phyloP scores from a whole-genome alignment of 148 eudicot species.

The Rheum nobile region DNA sequence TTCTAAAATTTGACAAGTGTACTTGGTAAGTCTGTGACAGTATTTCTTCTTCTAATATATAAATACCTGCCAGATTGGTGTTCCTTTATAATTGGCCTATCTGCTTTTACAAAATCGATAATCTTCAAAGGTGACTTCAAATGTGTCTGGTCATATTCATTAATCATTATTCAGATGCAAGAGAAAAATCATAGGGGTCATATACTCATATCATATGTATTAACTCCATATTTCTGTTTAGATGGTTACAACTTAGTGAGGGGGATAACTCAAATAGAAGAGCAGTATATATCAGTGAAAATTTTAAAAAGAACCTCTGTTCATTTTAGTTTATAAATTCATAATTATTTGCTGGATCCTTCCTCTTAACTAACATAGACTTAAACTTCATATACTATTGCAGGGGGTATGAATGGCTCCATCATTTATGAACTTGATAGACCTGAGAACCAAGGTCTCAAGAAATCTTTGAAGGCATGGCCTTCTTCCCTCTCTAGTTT shows the following conservation, averaged over 20 bases:
- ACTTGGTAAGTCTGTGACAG: background rate
- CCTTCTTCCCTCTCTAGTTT: conserved; percentile 8
- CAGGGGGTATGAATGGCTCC: conserved; percentile 99
- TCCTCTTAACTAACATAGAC: background rate
- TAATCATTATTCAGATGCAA: background rate
- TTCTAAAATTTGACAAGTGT: background rate
- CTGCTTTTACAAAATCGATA: background rate
- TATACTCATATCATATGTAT: no score
- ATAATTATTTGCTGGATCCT: background rate
- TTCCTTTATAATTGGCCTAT: background rate
- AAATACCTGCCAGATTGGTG: background rate
- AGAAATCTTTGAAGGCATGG: conserved; percentile 68
- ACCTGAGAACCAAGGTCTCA: conserved; percentile 79
- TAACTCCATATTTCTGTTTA: background rate
- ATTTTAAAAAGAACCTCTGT: background rate
- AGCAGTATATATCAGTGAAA: background rate
- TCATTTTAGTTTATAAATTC: background rate
- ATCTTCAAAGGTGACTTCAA: background rate
- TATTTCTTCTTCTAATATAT: background rate
- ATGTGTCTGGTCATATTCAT: background rate
- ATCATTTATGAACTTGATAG: conserved; percentile 78
- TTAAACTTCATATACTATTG: conserved; percentile 2
- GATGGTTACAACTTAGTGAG: background rate
- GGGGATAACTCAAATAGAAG: background rate
- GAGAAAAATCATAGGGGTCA: background rate